Base-by-base conservation (phyloP, 2,329 filamentous ascomycete genomes). In the Fusarium sp. region DNA sequence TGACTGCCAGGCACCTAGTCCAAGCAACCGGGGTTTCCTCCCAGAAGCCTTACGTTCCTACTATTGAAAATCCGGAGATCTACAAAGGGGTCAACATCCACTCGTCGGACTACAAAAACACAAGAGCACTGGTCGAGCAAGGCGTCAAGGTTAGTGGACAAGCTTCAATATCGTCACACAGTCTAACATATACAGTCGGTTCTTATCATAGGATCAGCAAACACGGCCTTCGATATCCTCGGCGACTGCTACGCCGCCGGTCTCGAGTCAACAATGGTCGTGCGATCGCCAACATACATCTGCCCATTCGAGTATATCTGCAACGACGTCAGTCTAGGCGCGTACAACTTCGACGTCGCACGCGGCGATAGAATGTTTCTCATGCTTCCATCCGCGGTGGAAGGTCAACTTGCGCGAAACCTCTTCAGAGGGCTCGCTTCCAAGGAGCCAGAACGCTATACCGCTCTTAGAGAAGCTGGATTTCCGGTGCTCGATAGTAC, bases 271-370 rank as follows among this genome's bases (percentile, higher is more conserved):
- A 67, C 50, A 2, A 75, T 75, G 59, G 39, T 57, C 12, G 59
- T 59, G 9, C 56, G 73, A 5, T 75, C 74, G 1, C 70, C 73
- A 9, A 75, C 73, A 10, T 75, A 75, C n/a, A 41, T 75, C 6
- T 42, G 75, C 1, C 70, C 73, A 1, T 28, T 75, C 0, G 64
- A 62, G 1, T 70, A 76, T 22, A 30, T 76, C 24, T 63, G 65
- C 14, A 8, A 74, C 13, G 47, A 63, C 9, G 24, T 38, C 8
- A 68, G 65, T 18, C 15, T 76, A 1, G 68, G 70, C 0, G 57
- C 58, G 3, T 76, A 76, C 8, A 47, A 72, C 8, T 42, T 54
- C 4, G 65, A 66, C 3, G 63, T 76, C 5, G 60, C 60, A 0
- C 51, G 63, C 14, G 2, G 69, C 12, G 71, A 76, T 6, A 57